phyloP scores from a whole-genome alignment of 495 filamentous ascomycete genomes.

The Tuber aestivum region DNA sequence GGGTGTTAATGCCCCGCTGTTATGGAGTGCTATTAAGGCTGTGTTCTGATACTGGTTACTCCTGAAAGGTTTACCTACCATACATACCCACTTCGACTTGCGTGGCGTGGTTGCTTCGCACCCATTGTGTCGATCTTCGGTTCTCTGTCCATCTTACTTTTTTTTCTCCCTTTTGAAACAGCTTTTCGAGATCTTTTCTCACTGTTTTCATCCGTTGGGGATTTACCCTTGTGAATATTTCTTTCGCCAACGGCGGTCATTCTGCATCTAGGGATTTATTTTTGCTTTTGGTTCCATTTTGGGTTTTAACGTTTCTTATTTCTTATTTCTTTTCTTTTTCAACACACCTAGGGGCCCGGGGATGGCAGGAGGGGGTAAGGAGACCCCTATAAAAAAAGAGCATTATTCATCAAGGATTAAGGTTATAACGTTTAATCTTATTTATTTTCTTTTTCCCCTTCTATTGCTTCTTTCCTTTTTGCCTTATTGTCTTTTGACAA shows the following conservation, averaged over 20 bases:
- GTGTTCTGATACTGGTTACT: slow-evolving; percentile 13
- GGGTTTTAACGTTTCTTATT: background rate
- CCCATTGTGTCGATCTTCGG: background rate
- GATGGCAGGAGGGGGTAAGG: background rate
- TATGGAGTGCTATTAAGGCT: slow-evolving; percentile 25
- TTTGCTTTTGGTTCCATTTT: background rate
- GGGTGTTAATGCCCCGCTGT: slow-evolving; percentile 21
- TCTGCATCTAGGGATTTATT: background rate
- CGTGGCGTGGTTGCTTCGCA: background rate
- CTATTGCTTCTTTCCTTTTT: background rate
- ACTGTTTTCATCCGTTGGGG: background rate
- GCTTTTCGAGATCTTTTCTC: background rate
- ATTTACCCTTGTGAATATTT: slow-evolving; percentile 1
- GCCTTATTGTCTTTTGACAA: background rate
- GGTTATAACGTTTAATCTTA: background rate
- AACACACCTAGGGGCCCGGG: background rate
- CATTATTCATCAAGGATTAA: background rate
- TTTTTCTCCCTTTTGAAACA: background rate
- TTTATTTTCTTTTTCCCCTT: background rate
- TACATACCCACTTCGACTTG: slow-evolving; percentile 14
- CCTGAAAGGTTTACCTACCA: slow-evolving; percentile 35
- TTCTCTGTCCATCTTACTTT: background rate
- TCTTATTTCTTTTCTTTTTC: background rate
- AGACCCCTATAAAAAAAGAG: background rate
- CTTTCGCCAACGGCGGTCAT: background rate